phyloP scores from a whole-genome alignment of 257 asterid species.

The Capsicum baccatum region DNA sequence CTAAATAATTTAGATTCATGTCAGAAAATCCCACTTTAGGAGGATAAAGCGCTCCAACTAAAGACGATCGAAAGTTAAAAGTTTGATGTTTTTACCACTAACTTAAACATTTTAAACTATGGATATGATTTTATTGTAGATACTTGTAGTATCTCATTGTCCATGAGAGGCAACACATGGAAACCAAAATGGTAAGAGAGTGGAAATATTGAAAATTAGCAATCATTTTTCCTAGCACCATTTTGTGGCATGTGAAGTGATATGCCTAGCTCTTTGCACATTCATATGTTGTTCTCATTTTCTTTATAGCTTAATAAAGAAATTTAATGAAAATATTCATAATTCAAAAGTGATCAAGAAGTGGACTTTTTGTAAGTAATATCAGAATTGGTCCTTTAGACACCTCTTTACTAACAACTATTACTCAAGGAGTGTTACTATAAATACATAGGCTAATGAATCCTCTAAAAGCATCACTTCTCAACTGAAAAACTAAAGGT shows the following conservation, averaged over 20 bases:
- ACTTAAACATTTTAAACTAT: background rate
- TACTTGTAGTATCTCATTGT: background rate
- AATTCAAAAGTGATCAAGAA: slow-evolving; percentile 6
- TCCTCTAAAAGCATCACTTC: slow-evolving; percentile 34
- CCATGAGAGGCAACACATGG: slow-evolving; percentile 45
- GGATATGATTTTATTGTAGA: background rate
- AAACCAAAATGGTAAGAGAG: background rate
- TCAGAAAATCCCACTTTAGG: background rate
- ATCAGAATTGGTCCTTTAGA: slow-evolving; percentile 48
- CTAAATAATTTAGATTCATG: background rate
- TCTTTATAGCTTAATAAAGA: slow-evolving; percentile 36
- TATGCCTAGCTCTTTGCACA: background rate
- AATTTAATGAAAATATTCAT: slow-evolving; percentile 2
- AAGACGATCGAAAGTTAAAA: background rate
- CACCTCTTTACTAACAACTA: slow-evolving; percentile 44
- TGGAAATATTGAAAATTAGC: slow-evolving; percentile 9
- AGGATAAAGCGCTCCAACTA: background rate
- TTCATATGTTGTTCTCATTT: background rate
- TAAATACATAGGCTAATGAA: slow-evolving; percentile 38
- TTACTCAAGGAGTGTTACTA: slow-evolving; percentile 18
- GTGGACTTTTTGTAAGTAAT: slow-evolving; percentile 58
- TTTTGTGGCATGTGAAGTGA: slow-evolving; percentile 11
- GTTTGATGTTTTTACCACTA: background rate
- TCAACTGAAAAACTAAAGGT: background rate
- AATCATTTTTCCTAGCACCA: background rate